These are phyloP conservation scores for Royoungia palumana DNA, from an alignment of 768 basidiomycete species.

Conservation along the genomic window DNA sequence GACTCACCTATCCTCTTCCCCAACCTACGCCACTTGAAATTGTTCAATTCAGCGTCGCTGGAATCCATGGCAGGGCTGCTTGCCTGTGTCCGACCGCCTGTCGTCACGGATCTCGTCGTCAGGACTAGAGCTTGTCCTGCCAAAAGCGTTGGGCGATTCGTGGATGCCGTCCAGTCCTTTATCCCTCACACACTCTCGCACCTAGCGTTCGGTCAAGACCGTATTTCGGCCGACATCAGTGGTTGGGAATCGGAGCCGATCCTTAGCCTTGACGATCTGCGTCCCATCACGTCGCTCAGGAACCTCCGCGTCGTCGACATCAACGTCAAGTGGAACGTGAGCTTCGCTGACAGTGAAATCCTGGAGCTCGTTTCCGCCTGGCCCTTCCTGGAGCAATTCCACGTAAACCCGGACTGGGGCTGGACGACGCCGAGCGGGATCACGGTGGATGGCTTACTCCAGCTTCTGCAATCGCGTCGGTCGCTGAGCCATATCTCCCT, in stretches of 20 bases:
- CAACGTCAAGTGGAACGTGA: not conserved
- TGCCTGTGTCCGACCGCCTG: not conserved
- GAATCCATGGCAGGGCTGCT: not conserved
- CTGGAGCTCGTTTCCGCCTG: slow-evolving; percentile 3
- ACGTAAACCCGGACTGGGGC: slow-evolving; percentile 8
- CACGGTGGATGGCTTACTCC: slow-evolving; percentile 5
- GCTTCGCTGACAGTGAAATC: slow-evolving; percentile 1
- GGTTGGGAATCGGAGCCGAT: no score
- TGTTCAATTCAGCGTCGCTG: not conserved
- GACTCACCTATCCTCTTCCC: not conserved
- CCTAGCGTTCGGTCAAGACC: no score
- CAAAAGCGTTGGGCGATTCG: not conserved
- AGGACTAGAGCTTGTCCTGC: no score
- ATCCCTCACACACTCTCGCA: no score
- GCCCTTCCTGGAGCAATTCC: slow-evolving; percentile 2
- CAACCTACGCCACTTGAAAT: not conserved
- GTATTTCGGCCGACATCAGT: no score
- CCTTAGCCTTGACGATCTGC: slow-evolving; percentile 1
- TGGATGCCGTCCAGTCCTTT: not conserved
- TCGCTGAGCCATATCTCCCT: not conserved
- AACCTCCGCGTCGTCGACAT: not conserved
- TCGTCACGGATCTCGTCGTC: not conserved
- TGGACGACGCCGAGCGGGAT: slow-evolving; percentile 5
- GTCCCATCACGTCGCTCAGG: not conserved
- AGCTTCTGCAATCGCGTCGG: not conserved